Conservation (phyloP, 176 grass and related monocot species). For the Poa annua region DNA sequence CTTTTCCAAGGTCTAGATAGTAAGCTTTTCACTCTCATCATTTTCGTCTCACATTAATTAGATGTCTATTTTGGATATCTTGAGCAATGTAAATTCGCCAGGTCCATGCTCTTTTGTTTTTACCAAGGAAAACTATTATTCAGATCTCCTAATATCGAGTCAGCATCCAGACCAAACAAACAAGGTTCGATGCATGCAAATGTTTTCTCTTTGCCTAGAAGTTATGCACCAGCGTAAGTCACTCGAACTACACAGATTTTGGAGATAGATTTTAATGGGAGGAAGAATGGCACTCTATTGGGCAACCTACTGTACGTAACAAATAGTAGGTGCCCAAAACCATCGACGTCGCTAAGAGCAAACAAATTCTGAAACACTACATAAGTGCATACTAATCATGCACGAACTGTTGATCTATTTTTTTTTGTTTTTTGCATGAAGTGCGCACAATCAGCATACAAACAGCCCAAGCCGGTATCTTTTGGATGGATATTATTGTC, state of each 20-base stretch:
- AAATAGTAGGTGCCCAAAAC: constrained; percentile 32
- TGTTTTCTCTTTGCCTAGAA: neutral
- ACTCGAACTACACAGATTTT: neutral
- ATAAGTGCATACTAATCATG: neutral
- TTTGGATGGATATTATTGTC: constrained; percentile 10
- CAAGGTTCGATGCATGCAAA: neutral
- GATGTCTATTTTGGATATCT: too few relatives aligned
- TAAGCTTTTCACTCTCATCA: too few relatives aligned
- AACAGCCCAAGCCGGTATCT: constrained; percentile 39
- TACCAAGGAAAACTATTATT: too few relatives aligned
- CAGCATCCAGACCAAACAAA: neutral
- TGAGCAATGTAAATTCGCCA: too few relatives aligned
- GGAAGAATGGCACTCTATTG: neutral
- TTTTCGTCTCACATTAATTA: too few relatives aligned
- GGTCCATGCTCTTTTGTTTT: too few relatives aligned
- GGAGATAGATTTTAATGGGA: neutral
- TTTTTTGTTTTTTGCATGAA: neutral
- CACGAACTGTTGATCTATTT: neutral
- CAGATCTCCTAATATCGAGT: too few relatives aligned
- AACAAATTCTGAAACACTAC: too few relatives aligned
- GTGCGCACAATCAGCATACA: constrained; percentile 34
- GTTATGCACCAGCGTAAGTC: neutral
- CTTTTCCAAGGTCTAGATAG: neutral
- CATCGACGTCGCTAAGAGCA: constrained; percentile 1
- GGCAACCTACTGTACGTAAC: neutral